A percentile compares a stretch with the other conserved stretches of the same genome.
Conservation (phyloP, 768 basidiomycete species). For the Lactarius sanguifluus region DNA sequence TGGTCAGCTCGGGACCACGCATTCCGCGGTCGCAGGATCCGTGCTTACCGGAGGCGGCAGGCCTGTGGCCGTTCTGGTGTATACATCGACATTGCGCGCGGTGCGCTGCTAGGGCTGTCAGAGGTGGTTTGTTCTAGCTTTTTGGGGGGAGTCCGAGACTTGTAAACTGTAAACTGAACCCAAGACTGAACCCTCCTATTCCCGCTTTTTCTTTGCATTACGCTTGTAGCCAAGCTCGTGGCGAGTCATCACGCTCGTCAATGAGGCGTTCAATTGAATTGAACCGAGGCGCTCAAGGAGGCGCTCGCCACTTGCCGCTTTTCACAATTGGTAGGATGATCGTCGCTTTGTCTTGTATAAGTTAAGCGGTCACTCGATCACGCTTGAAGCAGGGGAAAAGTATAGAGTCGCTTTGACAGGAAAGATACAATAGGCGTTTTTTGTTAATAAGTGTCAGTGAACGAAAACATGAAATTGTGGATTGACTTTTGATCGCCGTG, state of each 20-base stretch:
- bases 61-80: slow-evolving; percentile 68
- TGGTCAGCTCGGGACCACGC: slow-evolving; percentile 66
- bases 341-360: background rate
- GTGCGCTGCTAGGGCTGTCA: slow-evolving; percentile 39
- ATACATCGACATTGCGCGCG: slow-evolving; percentile 42
- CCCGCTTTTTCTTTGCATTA: too few relatives aligned
- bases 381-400: background rate
- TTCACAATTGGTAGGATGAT: background rate
- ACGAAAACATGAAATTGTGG: background rate
- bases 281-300: background rate
- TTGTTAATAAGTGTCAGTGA: background rate
- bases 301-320: background rate
- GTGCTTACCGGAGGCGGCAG: slow-evolving; percentile 51
- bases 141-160: background rate
- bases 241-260: slow-evolving; percentile 11
- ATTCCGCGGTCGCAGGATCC: slow-evolving; percentile 32
- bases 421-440: background rate
- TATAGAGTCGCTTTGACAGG: background rate
- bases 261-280: slow-evolving; percentile 4
- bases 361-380: too few relatives aligned
- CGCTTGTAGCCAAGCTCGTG: background rate
- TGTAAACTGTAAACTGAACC: background rate
- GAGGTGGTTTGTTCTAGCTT: slow-evolving; percentile 30
- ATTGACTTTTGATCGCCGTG: slow-evolving; percentile 5
- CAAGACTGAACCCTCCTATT: too few relatives aligned